Base-by-base conservation (phyloP, 257 asterid species). In the Salvia rosmarinus region DNA sequence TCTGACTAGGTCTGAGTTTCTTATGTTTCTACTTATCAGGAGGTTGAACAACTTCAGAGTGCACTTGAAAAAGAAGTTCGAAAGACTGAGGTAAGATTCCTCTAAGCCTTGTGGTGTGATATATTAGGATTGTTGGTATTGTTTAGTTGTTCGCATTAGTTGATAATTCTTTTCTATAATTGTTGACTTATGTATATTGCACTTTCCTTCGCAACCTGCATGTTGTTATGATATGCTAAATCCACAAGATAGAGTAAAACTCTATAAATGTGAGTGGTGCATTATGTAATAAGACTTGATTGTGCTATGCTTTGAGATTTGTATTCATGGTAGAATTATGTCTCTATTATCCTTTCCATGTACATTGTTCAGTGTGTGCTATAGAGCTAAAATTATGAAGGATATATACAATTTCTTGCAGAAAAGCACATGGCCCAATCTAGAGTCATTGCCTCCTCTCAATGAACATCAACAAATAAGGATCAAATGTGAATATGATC, bases 31-130 rank as follows among this genome's bases (percentile, higher is more conserved):
- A 55, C 23, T 74, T 81, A 60, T 78, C 82, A 95, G 99, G 99
- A 91, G 79, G 91, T 90, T 56, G 97, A 86, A 78, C 92, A 77
- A 73, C 98, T 95, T 47, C 89, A 78, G 58, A 74, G 72, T 75
- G 88, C 90, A 44, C 11, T 95, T 60, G 91, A 81, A 66, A 85
- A 85, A 78, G 88, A 91, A 80, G 73, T 95, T 49, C 55, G 76
- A 61, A 91, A 84, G 83, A 69, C 84, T 67, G 88, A 89, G 99
- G 99, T 94, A 85, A 62, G 23, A 69, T 52, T 79, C 8, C 14
- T 23, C 37, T 23, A 64, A 28, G 4, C 71, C 46, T 25, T 3
- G 10, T 6, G 30, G 14, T 21, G n/a, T 19, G 30, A 12, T 10
- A 14, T 58, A 10, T 30, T 57, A 57, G 9, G 10, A 37, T 37